A percentile compares a stretch with the other conserved stretches of the same genome.
These are phyloP conservation scores for Brassica incana DNA, from an alignment of 345 rosid genomes.

Conservation along the genomic window DNA sequence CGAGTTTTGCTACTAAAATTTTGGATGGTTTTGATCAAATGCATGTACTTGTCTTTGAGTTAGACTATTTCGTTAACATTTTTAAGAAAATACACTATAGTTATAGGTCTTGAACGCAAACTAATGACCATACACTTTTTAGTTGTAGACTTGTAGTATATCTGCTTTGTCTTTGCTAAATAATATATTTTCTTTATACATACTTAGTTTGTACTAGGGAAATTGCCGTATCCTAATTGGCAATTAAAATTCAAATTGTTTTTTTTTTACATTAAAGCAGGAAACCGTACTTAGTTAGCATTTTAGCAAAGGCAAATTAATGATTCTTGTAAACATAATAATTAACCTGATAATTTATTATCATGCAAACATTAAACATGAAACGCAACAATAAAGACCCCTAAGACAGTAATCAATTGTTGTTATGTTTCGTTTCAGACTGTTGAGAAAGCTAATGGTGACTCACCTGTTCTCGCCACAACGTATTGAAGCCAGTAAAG, in stretches of 20 bases:
- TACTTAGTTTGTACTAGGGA: too few species aligned
- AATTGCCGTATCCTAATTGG: too few species aligned
- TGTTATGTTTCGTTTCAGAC: slow-evolving; percentile 10
- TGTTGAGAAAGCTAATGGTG: slow-evolving; percentile 17
- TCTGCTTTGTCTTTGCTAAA: background rate
- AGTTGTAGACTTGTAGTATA: background rate
- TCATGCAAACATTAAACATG: too few species aligned
- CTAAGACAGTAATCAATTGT: background rate
- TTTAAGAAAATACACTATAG: background rate
- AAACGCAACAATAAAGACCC: background rate
- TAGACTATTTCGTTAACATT: background rate
- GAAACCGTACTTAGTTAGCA: too few species aligned
- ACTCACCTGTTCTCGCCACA: slow-evolving; percentile 22
- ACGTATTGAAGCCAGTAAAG: slow-evolving; percentile 13
- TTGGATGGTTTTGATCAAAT: background rate
- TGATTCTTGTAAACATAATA: too few species aligned
- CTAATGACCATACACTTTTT: background rate
- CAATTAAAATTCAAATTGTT: too few species aligned
- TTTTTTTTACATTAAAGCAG: too few species aligned
- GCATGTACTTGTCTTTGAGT: background rate
- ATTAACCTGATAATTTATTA: too few species aligned
- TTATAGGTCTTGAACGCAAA: background rate
- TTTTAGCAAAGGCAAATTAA: too few species aligned
- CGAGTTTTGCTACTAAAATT: background rate
- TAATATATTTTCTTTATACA: too few species aligned